phyloP scores from a whole-genome alignment of 495 filamentous ascomycete genomes.

The Annulohypoxylon nitens region DNA sequence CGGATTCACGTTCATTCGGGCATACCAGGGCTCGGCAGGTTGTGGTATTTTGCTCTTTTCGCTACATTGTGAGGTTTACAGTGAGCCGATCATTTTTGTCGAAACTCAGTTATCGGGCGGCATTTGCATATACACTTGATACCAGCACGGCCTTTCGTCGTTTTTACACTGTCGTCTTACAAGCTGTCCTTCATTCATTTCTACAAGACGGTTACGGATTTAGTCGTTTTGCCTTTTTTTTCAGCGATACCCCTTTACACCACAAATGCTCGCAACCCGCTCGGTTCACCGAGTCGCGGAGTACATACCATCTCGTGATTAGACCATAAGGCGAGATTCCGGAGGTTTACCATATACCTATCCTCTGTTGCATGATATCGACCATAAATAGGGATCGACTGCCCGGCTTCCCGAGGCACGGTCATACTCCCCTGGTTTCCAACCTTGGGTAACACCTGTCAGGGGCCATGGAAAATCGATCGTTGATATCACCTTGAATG shows the following conservation, averaged over 20 bases:
- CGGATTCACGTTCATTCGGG: conserved; percentile 42
- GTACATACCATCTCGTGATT: conserved; percentile 30
- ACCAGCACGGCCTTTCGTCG: conserved; percentile 42
- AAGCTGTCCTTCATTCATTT: conserved; percentile 40
- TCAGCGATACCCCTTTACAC: conserved; percentile 43
- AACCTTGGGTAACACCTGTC: neutral
- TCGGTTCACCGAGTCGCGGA: conserved; percentile 27
- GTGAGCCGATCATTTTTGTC: conserved; percentile 28
- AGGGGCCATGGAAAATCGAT: conserved; percentile 5
- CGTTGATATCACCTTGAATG: conserved; percentile 2
- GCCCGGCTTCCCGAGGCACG: conserved; percentile 1
- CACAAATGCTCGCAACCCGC: conserved; percentile 40
- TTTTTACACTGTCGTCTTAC: conserved; percentile 33
- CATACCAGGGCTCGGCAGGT: conserved; percentile 23
- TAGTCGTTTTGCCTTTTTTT: conserved; percentile 31
- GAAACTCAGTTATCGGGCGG: conserved; percentile 30
- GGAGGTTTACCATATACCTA: neutral
- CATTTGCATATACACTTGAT: conserved; percentile 51
- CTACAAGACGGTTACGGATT: conserved; percentile 19
- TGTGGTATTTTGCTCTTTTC: conserved; percentile 37
- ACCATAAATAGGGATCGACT: conserved; percentile 18
- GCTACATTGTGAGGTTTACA: conserved; percentile 36
- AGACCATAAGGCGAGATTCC: conserved; percentile 11
- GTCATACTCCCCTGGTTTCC: neutral
- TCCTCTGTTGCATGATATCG: conserved; percentile 23